Evolutionary conservation across 495 filamentous ascomycete species (phyloP).

Genomic region (Patellaria atrata): DNA sequence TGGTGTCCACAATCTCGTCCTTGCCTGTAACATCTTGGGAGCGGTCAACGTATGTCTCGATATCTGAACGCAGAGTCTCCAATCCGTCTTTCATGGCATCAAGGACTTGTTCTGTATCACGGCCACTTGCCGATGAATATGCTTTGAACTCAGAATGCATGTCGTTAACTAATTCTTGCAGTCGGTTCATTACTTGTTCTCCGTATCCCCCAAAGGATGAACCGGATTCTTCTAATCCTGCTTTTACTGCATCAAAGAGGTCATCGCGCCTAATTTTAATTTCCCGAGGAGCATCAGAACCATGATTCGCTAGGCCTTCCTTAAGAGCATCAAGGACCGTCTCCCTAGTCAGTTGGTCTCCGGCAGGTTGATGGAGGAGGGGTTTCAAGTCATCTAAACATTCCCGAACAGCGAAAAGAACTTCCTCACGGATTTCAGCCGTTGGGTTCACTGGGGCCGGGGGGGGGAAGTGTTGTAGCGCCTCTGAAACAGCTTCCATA

Average conservation of each 20-base stretch:
- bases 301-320: constrained; percentile 37
- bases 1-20: constrained; percentile 62
- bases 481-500: constrained; percentile 65
- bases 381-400: constrained; percentile 61
- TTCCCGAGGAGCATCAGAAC: constrained; percentile 32
- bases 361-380: constrained; percentile 26
- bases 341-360: constrained; percentile 33
- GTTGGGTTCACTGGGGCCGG: constrained; percentile 49
- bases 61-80: constrained; percentile 61
- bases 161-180: constrained; percentile 59
- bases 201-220: constrained; percentile 37
- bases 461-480: constrained; percentile 59
- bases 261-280: constrained; percentile 50
- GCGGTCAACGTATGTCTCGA: constrained; percentile 64
- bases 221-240: constrained; percentile 39
- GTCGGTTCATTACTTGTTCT: constrained; percentile 54
- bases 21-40: constrained; percentile 52
- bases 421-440: constrained; percentile 60
- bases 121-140: constrained; percentile 55
- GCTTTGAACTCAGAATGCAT: constrained; percentile 61
- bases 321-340: constrained; percentile 42
- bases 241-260: constrained; percentile 51
- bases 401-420: constrained; percentile 59
- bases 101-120: constrained; percentile 67
- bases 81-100: constrained; percentile 78